These are phyloP conservation scores for Ciborinia camelliae DNA, from an alignment of 2,329 filamentous ascomycete genomes.

Conservation along the genomic window DNA sequence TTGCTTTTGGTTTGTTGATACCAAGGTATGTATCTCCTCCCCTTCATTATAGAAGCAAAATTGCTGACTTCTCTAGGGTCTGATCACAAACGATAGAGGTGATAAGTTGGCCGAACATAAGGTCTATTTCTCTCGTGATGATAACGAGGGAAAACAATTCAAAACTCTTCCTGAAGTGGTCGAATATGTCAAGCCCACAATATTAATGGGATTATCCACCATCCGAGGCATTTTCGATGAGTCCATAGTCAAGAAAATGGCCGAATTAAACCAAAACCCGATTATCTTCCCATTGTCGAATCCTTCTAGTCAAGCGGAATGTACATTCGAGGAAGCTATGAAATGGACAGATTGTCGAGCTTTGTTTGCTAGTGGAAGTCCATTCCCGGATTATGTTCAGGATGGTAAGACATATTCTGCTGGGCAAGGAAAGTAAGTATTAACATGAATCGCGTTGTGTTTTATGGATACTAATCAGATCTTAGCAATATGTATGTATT, in stretches of 20 bases:
- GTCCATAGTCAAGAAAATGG: constrained; percentile 71
- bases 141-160: constrained; percentile 42
- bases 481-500: constrained; percentile 88
- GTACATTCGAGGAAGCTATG: constrained; percentile 70
- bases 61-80: constrained; percentile 48
- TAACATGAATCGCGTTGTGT: background rate
- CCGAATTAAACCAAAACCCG: constrained; percentile 64
- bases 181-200: constrained; percentile 69
- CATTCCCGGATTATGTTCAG: constrained; percentile 68
- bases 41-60: background rate
- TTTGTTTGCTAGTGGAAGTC: constrained; percentile 78
- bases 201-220: constrained; percentile 80
- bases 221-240: constrained; percentile 72
- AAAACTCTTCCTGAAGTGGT: constrained; percentile 66
- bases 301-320: constrained; percentile 78
- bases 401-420: constrained; percentile 49
- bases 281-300: constrained; percentile 80
- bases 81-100: constrained; percentile 67
- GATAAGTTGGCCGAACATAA: constrained; percentile 68
- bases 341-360: constrained; percentile 74
- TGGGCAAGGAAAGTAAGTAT: constrained; percentile 46
- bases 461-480: constrained; percentile 10
- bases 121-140: constrained; percentile 40
- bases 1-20: constrained; percentile 73
- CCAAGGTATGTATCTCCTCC: constrained; percentile 36